Conservation (phyloP, 176 grass and related monocot genomes). For the Musa beccarii region DNA sequence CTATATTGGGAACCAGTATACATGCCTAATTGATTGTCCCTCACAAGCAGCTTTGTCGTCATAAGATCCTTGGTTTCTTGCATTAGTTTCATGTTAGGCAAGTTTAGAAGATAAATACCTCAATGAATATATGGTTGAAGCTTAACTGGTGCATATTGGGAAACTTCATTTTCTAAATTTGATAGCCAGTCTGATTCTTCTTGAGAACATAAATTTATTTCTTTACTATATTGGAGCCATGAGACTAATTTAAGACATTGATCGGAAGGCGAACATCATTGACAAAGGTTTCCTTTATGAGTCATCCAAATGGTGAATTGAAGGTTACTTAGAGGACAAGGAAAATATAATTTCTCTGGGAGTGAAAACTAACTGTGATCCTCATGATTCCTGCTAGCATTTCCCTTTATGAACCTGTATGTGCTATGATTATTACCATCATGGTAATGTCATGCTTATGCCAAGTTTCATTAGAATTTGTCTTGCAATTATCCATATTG, state of each 20-base stretch:
- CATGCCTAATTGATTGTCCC: background rate
- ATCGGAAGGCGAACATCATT: background rate
- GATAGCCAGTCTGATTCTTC: background rate
- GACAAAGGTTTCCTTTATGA: background rate
- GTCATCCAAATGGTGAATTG: background rate
- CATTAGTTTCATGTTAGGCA: background rate
- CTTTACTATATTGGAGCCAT: background rate
- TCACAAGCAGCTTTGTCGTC: background rate
- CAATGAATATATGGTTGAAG: background rate
- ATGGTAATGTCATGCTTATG: too few relatives aligned
- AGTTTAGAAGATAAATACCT: background rate
- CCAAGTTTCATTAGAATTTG: too few relatives aligned
- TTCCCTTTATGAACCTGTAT: background rate
- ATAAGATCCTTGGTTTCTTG: background rate
- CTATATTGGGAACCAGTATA: background rate
- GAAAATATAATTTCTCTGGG: background rate
- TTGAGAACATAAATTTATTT: background rate
- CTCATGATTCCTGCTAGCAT: background rate
- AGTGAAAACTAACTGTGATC: background rate
- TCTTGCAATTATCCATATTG: too few relatives aligned
- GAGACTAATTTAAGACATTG: too few relatives aligned
- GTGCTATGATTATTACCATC: too few relatives aligned
- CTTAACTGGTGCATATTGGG: background rate
- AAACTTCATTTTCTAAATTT: background rate
- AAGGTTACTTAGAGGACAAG: background rate